Percentiles rank a stretch among this genome's conserved stretches.
Evolutionary conservation across 2,329 filamentous ascomycete species (phyloP).

Genomic region (Phyllosticta citrichinensis): DNA sequence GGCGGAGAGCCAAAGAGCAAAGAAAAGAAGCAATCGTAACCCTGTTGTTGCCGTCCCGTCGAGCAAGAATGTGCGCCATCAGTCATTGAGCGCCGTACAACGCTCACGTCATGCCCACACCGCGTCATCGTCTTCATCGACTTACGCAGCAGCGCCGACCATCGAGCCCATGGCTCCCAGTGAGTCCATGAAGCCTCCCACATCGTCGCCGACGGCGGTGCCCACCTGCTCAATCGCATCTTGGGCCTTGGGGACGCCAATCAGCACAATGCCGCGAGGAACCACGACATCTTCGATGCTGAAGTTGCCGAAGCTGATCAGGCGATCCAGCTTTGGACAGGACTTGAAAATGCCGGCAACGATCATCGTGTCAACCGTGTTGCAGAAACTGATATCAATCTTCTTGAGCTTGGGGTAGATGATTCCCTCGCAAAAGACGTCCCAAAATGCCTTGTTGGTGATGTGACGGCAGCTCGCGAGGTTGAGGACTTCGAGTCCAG

Average conservation of each 20-base stretch:
- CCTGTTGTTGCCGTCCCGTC: no score
- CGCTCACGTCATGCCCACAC: not conserved
- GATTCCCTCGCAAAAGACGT: conserved; percentile 54
- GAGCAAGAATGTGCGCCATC: no score
- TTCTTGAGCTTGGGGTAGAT: conserved; percentile 58
- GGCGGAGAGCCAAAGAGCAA: no score
- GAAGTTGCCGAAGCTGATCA: conserved; percentile 56
- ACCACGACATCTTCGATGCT: conserved; percentile 46
- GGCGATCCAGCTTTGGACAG: conserved; percentile 49
- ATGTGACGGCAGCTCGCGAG: conserved; percentile 83
- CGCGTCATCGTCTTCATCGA: not conserved
- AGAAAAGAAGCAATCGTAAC: no score
- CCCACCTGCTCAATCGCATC: conserved; percentile 46
- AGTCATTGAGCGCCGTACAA: not conserved
- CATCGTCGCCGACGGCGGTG: conserved; percentile 12
- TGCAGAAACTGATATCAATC: conserved; percentile 70
- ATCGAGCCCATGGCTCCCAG: not conserved
- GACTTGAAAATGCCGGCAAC: conserved; percentile 53
- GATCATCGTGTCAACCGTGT: conserved; percentile 54
- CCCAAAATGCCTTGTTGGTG: conserved; percentile 57
- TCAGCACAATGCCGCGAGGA: conserved; percentile 47
- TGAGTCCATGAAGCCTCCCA: conserved; percentile 1
- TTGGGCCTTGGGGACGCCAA: conserved; percentile 50
- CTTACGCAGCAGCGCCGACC: not conserved
- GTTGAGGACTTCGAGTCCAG: conserved; percentile 55